Evolutionary conservation across 352 stramenopile genomes (phyloP).

Genomic region (Thalassiosira hispida): DNA sequence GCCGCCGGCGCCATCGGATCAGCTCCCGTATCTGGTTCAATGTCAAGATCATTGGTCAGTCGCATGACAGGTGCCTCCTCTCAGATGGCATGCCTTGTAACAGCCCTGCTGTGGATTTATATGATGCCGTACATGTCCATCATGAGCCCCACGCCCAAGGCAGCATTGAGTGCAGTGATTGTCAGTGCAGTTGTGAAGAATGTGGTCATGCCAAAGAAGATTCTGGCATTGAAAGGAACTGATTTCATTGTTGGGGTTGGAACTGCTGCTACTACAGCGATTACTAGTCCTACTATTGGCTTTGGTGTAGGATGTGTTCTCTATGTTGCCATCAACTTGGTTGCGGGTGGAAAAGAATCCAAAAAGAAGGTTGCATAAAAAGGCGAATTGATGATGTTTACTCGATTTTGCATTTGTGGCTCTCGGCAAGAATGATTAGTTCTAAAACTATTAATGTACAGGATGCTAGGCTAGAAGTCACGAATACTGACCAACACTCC

Average conservation of each 20-base stretch:
- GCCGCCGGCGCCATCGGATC: conserved; percentile 70
- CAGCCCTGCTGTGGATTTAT: conserved; percentile 76
- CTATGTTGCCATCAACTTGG: conserved; percentile 41
- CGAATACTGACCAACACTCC: no score
- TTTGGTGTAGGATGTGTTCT: conserved; percentile 69
- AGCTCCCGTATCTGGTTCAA: conserved; percentile 72
- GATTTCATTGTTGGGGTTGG: conserved; percentile 66
- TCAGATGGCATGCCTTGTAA: conserved; percentile 72
- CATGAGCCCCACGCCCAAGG: conserved; percentile 77
- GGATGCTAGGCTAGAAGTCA: no score
- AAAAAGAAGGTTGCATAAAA: conserved; percentile 59
- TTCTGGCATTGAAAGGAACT: conserved; percentile 66
- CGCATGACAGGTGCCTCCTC: conserved; percentile 78
- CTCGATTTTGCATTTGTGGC: background rate
- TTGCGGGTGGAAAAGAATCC: conserved; percentile 20
- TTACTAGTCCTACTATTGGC: conserved; percentile 74
- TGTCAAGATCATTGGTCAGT: conserved; percentile 76
- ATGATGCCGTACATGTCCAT: conserved; percentile 81
- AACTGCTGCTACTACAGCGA: conserved; percentile 62
- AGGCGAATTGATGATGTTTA: background rate
- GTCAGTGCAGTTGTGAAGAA: conserved; percentile 74
- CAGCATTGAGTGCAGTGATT: conserved; percentile 75
- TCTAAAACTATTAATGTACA: no score
- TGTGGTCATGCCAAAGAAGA: conserved; percentile 66
- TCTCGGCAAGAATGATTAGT: no score